Percentiles rank a stretch among this genome's conserved stretches.
phyloP scores from a whole-genome alignment of 208 protist species.

The Vickermania spadyakhi region DNA sequence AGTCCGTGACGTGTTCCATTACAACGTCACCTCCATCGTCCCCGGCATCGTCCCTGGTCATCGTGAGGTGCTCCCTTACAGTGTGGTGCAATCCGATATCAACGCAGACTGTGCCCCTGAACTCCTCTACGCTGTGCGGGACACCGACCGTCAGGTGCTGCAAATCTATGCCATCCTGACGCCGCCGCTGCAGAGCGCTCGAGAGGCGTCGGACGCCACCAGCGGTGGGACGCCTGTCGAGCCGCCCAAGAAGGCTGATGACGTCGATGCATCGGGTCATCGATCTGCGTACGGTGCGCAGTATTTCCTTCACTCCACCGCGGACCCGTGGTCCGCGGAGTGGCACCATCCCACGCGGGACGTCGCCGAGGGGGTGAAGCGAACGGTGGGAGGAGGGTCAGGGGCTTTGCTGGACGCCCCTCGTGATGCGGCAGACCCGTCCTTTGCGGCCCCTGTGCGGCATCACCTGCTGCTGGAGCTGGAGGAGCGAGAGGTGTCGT shows the following conservation, averaged over 20 bases:
- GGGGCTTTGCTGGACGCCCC: background rate
- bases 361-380: background rate
- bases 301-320: background rate
- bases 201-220: background rate
- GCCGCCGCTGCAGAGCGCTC: background rate
- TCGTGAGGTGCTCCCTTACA: constrained; percentile 23
- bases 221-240: too few species aligned
- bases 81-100: constrained; percentile 31
- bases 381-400: background rate
- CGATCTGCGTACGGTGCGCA: background rate
- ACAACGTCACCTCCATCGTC: background rate
- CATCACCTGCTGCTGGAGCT: background rate
- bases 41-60: background rate
- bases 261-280: background rate
- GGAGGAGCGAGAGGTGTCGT: background rate
- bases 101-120: constrained; percentile 58
- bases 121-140: constrained; percentile 39
- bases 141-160: constrained; percentile 7
- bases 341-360: background rate
- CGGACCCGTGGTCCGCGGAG: background rate
- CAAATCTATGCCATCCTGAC: constrained; percentile 21
- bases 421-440: background rate
- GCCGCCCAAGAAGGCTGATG: too few species aligned
- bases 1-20: background rate
- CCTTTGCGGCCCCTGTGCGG: background rate